These are phyloP conservation scores for Podila epicladia DNA, from an alignment of 192 early-diverging fungal species.

Conservation along the genomic window DNA sequence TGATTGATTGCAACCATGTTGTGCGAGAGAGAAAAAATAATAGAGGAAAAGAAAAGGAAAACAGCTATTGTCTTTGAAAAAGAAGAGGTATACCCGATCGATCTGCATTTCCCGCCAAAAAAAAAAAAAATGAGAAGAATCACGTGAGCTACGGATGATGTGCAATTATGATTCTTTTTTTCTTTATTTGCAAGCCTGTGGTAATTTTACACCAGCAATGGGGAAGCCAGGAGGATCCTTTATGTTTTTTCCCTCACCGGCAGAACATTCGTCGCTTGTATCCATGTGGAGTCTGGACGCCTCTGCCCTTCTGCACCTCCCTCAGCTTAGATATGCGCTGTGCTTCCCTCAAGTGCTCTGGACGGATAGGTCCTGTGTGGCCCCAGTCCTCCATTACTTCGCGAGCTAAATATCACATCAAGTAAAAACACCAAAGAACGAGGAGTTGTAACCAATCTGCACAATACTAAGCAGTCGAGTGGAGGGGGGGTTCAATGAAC, in stretches of 20 bases:
- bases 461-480: too few species aligned
- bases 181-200: background rate
- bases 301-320: slow-evolving; percentile 20
- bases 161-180: background rate
- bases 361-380: slow-evolving; percentile 76
- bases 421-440: background rate
- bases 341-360: slow-evolving; percentile 89
- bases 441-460: background rate
- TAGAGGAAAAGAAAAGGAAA: background rate
- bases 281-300: slow-evolving; percentile 18
- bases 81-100: background rate
- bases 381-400: slow-evolving; percentile 86
- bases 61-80: background rate
- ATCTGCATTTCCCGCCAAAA: slow-evolving; percentile 24
- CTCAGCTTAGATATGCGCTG: slow-evolving; percentile 77
- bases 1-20: too few species aligned
- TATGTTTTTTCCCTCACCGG: slow-evolving; percentile 10
- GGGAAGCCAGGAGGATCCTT: background rate
- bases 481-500: too few species aligned
- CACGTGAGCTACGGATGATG: too few species aligned
- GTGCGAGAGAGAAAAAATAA: background rate
- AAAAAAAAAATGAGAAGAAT: background rate
- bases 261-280: slow-evolving; percentile 46
- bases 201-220: too few species aligned
- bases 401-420: slow-evolving; percentile 58